Conservation (phyloP, 2,329 filamentous ascomycete species). For the Passalora sequoiae region DNA sequence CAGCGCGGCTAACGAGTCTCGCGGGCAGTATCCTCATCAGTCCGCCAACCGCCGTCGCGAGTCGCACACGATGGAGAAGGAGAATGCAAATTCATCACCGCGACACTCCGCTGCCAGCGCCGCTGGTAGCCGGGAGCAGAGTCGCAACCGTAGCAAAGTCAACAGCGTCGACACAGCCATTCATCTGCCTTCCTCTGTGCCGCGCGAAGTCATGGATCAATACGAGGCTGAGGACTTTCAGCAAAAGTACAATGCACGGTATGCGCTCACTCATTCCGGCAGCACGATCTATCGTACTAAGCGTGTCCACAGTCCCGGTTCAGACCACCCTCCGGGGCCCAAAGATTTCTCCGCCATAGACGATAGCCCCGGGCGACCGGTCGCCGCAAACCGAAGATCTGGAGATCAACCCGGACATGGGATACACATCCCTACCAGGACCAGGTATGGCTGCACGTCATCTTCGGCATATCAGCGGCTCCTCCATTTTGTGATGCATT, state of each 20-base stretch:
- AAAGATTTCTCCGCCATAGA: conserved; percentile 25
- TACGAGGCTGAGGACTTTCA: conserved; percentile 27
- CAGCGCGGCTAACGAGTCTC: conserved; percentile 22
- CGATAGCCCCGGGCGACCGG: conserved; percentile 17
- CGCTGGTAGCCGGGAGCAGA: conserved; percentile 7
- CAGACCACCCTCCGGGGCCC: conserved; percentile 13
- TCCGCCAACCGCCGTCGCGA: conserved; percentile 22
- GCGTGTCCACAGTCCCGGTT: conserved; percentile 13
- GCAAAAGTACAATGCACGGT: conserved; percentile 16
- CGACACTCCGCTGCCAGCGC: conserved; percentile 3
- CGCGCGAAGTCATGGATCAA: conserved; percentile 15
- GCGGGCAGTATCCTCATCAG: conserved; percentile 25
- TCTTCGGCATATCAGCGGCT: background rate
- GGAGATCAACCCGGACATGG: conserved; percentile 13
- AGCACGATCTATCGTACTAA: conserved; percentile 9
- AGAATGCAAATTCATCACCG: conserved; percentile 4
- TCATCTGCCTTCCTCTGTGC: conserved; percentile 11
- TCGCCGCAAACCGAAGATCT: conserved; percentile 8
- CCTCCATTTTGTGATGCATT: no score
- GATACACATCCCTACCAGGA: conserved; percentile 23
- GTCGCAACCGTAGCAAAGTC: conserved; percentile 19
- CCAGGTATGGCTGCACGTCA: conserved; percentile 19
- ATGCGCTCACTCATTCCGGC: conserved; percentile 13
- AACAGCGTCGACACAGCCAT: conserved; percentile 24
- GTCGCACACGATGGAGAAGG: conserved; percentile 24